A percentile compares a stretch with the other conserved stretches of the same genome.
phyloP scores from a whole-genome alignment of 1,139 yeast species.

The Scheffersomyces cryptocercus region DNA sequence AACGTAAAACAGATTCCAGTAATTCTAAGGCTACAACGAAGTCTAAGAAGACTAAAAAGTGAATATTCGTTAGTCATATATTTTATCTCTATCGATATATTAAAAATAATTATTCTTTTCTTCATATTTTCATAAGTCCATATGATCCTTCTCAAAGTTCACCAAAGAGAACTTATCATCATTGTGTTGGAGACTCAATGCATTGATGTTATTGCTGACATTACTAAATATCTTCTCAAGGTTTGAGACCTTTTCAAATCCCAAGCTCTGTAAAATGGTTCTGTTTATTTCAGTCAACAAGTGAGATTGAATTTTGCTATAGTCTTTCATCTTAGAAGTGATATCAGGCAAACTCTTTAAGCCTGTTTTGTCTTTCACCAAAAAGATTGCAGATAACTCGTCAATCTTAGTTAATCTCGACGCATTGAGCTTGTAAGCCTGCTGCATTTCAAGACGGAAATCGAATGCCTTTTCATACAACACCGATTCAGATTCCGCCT shows the following conservation, averaged over 20 bases:
- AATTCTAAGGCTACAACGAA: constrained; percentile 4
- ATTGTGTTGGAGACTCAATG: constrained; percentile 28
- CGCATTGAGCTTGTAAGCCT: constrained; percentile 14
- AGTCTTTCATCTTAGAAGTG: constrained; percentile 20
- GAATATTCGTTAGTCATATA: neutral
- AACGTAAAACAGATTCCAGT: constrained; percentile 1
- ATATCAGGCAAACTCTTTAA: constrained; percentile 25
- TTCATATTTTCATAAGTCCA: constrained; percentile 22
- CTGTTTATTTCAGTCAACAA: constrained; percentile 28
- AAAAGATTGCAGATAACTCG: constrained; percentile 29
- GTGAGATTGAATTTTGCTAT: constrained; percentile 17
- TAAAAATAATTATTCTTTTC: too few species aligned
- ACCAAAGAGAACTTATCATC: constrained; percentile 41
- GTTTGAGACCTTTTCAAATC: constrained; percentile 28
- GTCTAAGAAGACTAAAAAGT: constrained; percentile 2
- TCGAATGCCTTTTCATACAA: constrained; percentile 11
- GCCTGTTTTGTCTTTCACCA: constrained; percentile 24
- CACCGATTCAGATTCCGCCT: constrained; percentile 9
- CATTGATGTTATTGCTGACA: constrained; percentile 33
- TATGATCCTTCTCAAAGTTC: constrained; percentile 41
- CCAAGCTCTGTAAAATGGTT: constrained; percentile 28
- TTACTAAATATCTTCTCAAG: constrained; percentile 35
- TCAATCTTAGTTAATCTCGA: constrained; percentile 18
- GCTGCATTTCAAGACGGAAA: constrained; percentile 9
- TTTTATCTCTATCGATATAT: neutral